Percentiles rank a stretch among this genome's conserved stretches.
phyloP scores from a whole-genome alignment of 305 asterid species.

The Solanum chacoense region DNA sequence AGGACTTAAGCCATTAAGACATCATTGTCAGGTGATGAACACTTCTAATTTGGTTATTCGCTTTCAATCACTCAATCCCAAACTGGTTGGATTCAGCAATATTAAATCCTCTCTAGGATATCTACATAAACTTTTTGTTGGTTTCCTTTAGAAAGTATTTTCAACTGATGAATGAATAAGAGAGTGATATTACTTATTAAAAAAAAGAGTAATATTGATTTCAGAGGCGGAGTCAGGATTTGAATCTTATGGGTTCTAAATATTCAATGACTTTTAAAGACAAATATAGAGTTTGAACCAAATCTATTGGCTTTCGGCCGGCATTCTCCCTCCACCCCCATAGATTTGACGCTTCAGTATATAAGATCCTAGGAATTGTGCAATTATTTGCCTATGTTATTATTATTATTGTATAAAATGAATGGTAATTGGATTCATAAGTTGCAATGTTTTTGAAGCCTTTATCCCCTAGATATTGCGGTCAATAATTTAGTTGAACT shows the following conservation, averaged over 20 bases:
- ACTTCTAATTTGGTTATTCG: not conserved
- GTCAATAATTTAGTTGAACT: not conserved
- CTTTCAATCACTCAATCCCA: not conserved
- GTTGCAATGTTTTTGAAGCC: not conserved
- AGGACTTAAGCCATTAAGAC: conserved; percentile 15
- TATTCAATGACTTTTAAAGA: not conserved
- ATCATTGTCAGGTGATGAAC: conserved; percentile 27
- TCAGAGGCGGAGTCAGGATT: not conserved
- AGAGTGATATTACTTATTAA: not conserved
- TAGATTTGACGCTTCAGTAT: not conserved
- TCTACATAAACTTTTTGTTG: not conserved
- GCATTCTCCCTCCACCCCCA: not conserved
- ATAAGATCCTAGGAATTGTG: not conserved
- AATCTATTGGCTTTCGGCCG: not conserved
- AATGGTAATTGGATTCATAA: not conserved
- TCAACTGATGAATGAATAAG: not conserved
- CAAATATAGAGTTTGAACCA: not conserved
- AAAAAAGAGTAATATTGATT: not conserved
- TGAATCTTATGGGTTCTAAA: not conserved
- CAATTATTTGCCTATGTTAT: not conserved
- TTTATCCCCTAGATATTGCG: not conserved
- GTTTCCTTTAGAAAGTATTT: not conserved
- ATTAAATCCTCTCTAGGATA: not conserved
- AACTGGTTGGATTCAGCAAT: not conserved
- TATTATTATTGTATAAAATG: not conserved